These are phyloP conservation scores for Boletus mariae DNA, from an alignment of 1,284 basidiomycete genomes.

Conservation along the genomic window DNA sequence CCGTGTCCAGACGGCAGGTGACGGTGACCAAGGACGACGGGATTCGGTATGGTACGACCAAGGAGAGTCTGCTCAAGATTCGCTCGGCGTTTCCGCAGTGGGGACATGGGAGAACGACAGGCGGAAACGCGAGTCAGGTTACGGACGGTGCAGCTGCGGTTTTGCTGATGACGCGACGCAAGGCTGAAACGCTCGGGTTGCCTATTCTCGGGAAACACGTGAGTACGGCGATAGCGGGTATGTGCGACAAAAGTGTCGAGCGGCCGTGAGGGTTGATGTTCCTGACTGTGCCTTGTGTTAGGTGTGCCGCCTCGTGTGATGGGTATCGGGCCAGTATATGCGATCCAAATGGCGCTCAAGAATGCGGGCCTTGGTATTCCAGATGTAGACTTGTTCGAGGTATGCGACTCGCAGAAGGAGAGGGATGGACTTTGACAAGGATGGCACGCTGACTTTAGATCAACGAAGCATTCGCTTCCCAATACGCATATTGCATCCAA, in stretches of 20 bases:
- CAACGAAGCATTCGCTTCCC: constrained; percentile 91
- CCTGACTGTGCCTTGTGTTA: constrained; percentile 19
- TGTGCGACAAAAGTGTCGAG: constrained; percentile 14
- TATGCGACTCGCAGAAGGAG: constrained; percentile 24
- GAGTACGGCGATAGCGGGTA: constrained; percentile 69
- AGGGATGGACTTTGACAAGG: neutral
- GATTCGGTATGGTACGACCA: constrained; percentile 74
- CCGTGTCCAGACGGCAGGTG: constrained; percentile 45
- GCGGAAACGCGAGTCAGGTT: constrained; percentile 86
- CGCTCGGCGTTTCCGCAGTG: constrained; percentile 86
- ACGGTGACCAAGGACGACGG: constrained; percentile 77
- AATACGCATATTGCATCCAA: constrained; percentile 80
- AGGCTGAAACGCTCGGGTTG: constrained; percentile 78
- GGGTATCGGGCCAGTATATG: constrained; percentile 77
- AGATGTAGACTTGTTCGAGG: constrained; percentile 83
- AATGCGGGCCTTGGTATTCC: constrained; percentile 60
- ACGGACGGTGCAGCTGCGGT: constrained; percentile 89
- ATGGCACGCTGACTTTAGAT: constrained; percentile 44
- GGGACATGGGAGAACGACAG: constrained; percentile 75
- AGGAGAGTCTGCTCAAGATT: constrained; percentile 65
- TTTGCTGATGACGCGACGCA: constrained; percentile 80
- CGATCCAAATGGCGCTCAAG: constrained; percentile 69
- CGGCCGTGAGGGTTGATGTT: neutral
- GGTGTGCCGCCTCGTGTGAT: constrained; percentile 77
- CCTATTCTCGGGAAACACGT: constrained; percentile 77